Conservation (phyloP, 306 rosid species). For the Pueraria montana region DNA sequence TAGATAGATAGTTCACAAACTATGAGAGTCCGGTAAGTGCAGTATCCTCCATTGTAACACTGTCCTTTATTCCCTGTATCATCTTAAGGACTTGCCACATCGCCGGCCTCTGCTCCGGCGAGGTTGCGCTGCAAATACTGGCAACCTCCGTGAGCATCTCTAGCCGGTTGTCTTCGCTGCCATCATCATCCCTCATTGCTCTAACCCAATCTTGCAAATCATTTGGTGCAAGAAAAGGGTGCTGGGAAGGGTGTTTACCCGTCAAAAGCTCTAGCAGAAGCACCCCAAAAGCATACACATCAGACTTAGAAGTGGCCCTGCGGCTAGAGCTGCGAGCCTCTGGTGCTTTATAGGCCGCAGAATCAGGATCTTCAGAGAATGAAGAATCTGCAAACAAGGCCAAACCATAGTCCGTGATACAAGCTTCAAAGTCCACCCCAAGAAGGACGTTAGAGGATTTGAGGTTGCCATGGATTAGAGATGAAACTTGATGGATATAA, state of each 20-base stretch:
- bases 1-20: slow-evolving; percentile 1
- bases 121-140: slow-evolving; percentile 77
- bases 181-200: slow-evolving; percentile 81
- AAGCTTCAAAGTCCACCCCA: slow-evolving; percentile 89
- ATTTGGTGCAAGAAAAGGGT: slow-evolving; percentile 75
- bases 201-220: slow-evolving; percentile 88
- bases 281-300: slow-evolving; percentile 82
- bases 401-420: slow-evolving; percentile 83
- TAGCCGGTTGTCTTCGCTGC: slow-evolving; percentile 68
- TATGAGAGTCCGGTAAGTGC: slow-evolving; percentile 50
- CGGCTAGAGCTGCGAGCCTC: slow-evolving; percentile 72
- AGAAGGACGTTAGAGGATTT: slow-evolving; percentile 91
- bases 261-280: slow-evolving; percentile 92
- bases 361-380: slow-evolving; percentile 65
- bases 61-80: slow-evolving; percentile 92
- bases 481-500: slow-evolving; percentile 79
- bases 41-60: slow-evolving; percentile 58
- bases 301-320: slow-evolving; percentile 69
- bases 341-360: slow-evolving; percentile 76
- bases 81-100: slow-evolving; percentile 94
- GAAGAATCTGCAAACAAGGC: slow-evolving; percentile 64
- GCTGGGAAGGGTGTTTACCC: slow-evolving; percentile 86
- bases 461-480: slow-evolving; percentile 79
- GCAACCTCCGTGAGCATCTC: slow-evolving; percentile 97
- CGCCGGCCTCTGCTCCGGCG: slow-evolving; percentile 95